Evolutionary conservation across 1,139 yeast genomes (phyloP).

Genomic region (Suhomyces choctaworum): DNA sequence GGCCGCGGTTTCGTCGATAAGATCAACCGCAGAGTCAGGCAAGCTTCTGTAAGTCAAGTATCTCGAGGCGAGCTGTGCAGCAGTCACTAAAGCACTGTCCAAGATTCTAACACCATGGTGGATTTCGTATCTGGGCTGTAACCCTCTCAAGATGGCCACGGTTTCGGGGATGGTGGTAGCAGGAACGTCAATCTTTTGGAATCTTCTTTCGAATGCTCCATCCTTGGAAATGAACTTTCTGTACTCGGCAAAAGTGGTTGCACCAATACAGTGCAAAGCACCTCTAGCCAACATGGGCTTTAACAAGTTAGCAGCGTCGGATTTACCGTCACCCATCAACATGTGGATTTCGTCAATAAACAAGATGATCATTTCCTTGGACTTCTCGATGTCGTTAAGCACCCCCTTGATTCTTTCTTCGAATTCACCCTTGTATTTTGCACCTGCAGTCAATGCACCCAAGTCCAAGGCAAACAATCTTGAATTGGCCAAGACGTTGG

Average conservation of each 20-base stretch:
- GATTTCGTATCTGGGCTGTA: constrained; percentile 93
- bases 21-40: constrained; percentile 97
- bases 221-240: constrained; percentile 91
- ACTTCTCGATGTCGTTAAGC: constrained; percentile 85
- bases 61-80: constrained; percentile 93
- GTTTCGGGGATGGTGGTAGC: constrained; percentile 94
- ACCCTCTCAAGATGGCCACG: constrained; percentile 92
- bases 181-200: constrained; percentile 93
- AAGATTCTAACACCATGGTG: constrained; percentile 97
- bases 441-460: constrained; percentile 97
- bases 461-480: constrained; percentile 84
- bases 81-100: constrained; percentile 91
- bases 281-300: constrained; percentile 99
- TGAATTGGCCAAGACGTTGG: constrained; percentile 77
- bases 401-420: constrained; percentile 98
- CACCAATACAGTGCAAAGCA: constrained; percentile 94
- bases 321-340: constrained; percentile 97
- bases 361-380: constrained; percentile 79
- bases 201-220: constrained; percentile 98
- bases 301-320: constrained; percentile 93
- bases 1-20: constrained; percentile 96
- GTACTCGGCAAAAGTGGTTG: constrained; percentile 93
- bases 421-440: constrained; percentile 97
- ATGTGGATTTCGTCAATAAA: constrained; percentile 97
- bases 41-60: constrained; percentile 92